These are phyloP conservation scores for Oehlia diaphana DNA, from an alignment of 192 early-diverging fungal species.

Conservation along the genomic window DNA sequence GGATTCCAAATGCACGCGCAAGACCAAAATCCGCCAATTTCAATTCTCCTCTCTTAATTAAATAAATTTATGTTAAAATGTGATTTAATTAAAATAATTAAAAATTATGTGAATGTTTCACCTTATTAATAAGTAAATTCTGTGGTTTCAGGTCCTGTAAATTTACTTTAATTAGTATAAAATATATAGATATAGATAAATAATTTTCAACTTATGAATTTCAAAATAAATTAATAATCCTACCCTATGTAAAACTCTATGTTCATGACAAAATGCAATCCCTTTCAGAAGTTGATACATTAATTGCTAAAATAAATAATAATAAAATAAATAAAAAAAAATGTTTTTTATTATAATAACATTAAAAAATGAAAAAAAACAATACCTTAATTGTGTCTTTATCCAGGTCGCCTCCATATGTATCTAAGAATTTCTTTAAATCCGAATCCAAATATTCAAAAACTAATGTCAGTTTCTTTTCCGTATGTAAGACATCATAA, in stretches of 20 bases:
- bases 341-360: neutral
- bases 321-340: neutral
- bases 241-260: slow-evolving; percentile 93
- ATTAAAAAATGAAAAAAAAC: neutral
- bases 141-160: slow-evolving; percentile 81
- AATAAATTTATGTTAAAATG: neutral
- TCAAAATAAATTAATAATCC: slow-evolving; percentile 2
- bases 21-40: slow-evolving; percentile 95
- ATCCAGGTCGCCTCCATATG: slow-evolving; percentile 79
- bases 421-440: slow-evolving; percentile 98
- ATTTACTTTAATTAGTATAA: neutral
- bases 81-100: neutral
- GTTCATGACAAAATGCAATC: slow-evolving; percentile 96
- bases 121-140: slow-evolving; percentile 93
- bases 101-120: slow-evolving; percentile 13
- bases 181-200: neutral
- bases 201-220: neutral
- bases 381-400: slow-evolving; percentile 79
- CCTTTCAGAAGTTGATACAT: slow-evolving; percentile 98
- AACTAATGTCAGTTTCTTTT: slow-evolving; percentile 96
- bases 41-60: slow-evolving; percentile 53
- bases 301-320: slow-evolving; percentile 64
- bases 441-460: slow-evolving; percentile 99
- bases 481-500: slow-evolving; percentile 96
- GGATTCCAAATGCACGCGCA: slow-evolving; percentile 95